phyloP scores from a whole-genome alignment of 495 filamentous ascomycete genomes.

The Aspergillus sclerotioniger region DNA sequence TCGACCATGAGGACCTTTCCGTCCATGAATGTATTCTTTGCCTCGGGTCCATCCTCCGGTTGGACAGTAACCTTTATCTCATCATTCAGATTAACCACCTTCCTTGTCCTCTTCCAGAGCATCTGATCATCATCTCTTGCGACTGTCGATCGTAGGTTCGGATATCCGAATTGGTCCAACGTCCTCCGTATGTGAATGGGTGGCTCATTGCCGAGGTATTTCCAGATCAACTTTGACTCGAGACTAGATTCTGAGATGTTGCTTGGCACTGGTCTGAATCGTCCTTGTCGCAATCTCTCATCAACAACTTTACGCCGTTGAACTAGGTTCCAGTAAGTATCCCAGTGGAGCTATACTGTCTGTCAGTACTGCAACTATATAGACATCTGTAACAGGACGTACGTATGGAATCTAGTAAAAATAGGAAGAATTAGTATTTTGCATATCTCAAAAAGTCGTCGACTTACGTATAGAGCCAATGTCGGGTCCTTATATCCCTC shows the following conservation, averaged over 20 bases:
- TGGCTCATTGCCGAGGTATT: constrained; percentile 61
- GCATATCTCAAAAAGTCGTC: neutral
- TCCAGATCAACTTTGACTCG: constrained; percentile 62
- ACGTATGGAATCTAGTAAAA: constrained; percentile 26
- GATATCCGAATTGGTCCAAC: constrained; percentile 66
- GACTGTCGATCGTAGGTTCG: constrained; percentile 58
- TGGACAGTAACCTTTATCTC: constrained; percentile 21
- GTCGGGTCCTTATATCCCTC: constrained; percentile 32
- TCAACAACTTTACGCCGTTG: constrained; percentile 58
- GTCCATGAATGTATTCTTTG: constrained; percentile 41
- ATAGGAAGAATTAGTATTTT: neutral
- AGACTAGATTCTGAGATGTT: constrained; percentile 53
- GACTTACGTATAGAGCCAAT: constrained; percentile 43
- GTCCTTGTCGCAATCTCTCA: constrained; percentile 52
- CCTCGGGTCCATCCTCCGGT: constrained; percentile 17
- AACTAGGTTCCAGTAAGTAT: constrained; percentile 60
- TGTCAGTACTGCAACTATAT: neutral
- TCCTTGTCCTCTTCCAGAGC: constrained; percentile 66
- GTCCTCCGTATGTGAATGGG: constrained; percentile 64
- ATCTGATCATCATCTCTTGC: constrained; percentile 68
- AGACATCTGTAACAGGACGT: constrained; percentile 23
- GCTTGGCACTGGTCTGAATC: constrained; percentile 55
- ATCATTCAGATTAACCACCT: constrained; percentile 29
- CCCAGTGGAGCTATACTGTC: constrained; percentile 59
- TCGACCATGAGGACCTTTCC: constrained; percentile 69